Percentiles rank a stretch among this genome's conserved stretches.
phyloP scores from a whole-genome alignment of 768 basidiomycete genomes.

The Holtermanniella nyarrowii region DNA sequence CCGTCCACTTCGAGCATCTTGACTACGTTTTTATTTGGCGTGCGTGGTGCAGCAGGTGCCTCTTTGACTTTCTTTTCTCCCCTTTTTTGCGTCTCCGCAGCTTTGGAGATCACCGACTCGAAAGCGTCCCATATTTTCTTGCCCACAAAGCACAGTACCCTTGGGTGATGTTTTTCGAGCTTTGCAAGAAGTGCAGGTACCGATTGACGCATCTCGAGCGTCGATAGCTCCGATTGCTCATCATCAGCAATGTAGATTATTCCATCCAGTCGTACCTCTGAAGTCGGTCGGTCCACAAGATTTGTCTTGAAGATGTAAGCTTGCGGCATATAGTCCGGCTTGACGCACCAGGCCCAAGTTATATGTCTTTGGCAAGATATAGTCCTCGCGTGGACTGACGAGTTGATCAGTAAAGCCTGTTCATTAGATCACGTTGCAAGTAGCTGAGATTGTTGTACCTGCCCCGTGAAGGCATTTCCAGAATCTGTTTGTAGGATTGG shows the following conservation, averaged over 20 bases:
- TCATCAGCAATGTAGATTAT: too few relatives aligned
- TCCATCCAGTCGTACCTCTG: conserved; percentile 58
- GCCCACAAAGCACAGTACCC: conserved; percentile 68
- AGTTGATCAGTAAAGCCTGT: conserved; percentile 53
- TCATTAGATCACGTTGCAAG: not conserved
- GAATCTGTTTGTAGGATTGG: conserved; percentile 70
- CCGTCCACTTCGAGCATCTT: too few relatives aligned
- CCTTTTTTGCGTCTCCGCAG: conserved; percentile 15
- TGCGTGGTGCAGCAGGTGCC: too few relatives aligned
- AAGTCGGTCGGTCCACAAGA: conserved; percentile 59
- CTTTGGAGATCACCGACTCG: conserved; percentile 39
- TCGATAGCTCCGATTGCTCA: conserved; percentile 40
- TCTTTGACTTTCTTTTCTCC: conserved; percentile 5
- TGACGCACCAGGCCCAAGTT: conserved; percentile 60
- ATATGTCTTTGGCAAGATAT: conserved; percentile 51
- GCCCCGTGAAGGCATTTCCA: conserved; percentile 43
- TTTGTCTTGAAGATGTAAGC: conserved; percentile 51
- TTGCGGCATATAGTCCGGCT: not conserved
- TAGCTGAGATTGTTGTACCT: too few relatives aligned
- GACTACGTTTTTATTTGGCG: too few relatives aligned
- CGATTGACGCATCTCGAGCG: conserved; percentile 40
- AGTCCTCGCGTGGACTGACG: conserved; percentile 53
- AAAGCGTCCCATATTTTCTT: conserved; percentile 53
- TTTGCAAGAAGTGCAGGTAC: conserved; percentile 57
- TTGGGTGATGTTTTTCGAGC: conserved; percentile 51